Evolutionary conservation across 2,329 filamentous ascomycete species (phyloP), one percentile per base, ranked within the genome.

Genomic region (Curvularia lunata): DNA sequence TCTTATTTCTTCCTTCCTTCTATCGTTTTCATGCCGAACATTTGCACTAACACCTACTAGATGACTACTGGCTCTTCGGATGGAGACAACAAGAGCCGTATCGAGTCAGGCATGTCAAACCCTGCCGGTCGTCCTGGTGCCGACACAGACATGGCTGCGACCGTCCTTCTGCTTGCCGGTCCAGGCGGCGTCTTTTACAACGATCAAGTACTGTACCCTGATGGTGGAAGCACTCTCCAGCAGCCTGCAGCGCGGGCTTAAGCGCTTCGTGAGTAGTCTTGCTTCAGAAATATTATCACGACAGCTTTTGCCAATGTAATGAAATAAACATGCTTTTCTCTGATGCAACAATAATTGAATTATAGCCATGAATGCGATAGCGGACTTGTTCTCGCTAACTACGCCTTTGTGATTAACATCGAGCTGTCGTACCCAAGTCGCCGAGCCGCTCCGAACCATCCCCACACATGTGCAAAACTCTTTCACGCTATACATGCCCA

Each of bases 131-230:
- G 56, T 8, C 61, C 58, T 8, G 60, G 66, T 16, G 64, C 63
- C 19, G 82, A 85, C 38, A 77, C 73, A 12, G 82, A 84, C 3
- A 70, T 69, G 65, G 66, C 65, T 52, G 64, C 65, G 13, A 64
- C 65, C n/a, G 63, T 83, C 5, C 67, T 85, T 47, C 80, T 84
- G 61, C 69, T 85, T 40, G 82, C 82, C 37, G 81, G 83, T 0
- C 79, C 77, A 28, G 81, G 81, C 27, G 82, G 82, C 2, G 63
- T 80, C 0, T 84, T 84, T 61, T 80, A 83, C 59, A 85, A 85
- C 42, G 81, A 83, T 45, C 82, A 85, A 68, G 79, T 84, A 30
- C 55, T 85, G 43, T 82, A 82, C 61, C 81, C 81, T 13, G 82
- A 84, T 67, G 82, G 82, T 41, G 71, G 73, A 51, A 68, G 62